Conservation (phyloP, 768 basidiomycete genomes). For the Basidioascus undulatus region DNA sequence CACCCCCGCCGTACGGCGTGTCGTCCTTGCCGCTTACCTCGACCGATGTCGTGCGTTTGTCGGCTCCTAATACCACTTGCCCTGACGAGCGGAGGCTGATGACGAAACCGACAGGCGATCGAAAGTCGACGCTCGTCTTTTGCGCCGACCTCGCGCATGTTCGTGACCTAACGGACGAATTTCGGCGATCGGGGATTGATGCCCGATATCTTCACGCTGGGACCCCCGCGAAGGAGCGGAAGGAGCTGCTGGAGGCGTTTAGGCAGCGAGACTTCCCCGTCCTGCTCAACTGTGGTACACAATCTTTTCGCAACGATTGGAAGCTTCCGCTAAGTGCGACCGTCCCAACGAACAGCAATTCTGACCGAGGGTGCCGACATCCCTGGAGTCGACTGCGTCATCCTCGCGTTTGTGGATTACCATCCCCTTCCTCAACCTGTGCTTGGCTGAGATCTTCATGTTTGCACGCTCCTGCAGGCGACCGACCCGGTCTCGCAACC, state of each 20-base stretch:
- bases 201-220: conserved; percentile 53
- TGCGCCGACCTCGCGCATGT: conserved; percentile 70
- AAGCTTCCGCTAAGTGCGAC: background rate
- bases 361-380: conserved; percentile 88
- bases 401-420: too few relatives aligned
- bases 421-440: too few relatives aligned
- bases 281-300: conserved; percentile 59
- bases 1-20: conserved; percentile 43
- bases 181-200: conserved; percentile 52
- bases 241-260: conserved; percentile 39
- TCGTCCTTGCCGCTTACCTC: conserved; percentile 63
- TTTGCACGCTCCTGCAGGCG: too few relatives aligned
- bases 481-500: conserved; percentile 67
- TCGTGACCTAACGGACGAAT: conserved; percentile 40
- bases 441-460: too few relatives aligned
- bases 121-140: conserved; percentile 72
- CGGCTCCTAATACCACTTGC: background rate
- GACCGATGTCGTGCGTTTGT: conserved; percentile 26
- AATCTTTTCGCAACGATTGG: background rate
- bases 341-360: conserved; percentile 30
- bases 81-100: too few relatives aligned
- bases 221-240: conserved; percentile 40
- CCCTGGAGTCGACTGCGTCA: conserved; percentile 74
- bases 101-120: conserved; percentile 21
- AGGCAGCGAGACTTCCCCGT: conserved; percentile 53